Percentiles rank a stretch among this genome's conserved stretches.
phyloP scores from a whole-genome alignment of 2,329 filamentous ascomycete species.

The Tolypocladium ovalisporum region DNA sequence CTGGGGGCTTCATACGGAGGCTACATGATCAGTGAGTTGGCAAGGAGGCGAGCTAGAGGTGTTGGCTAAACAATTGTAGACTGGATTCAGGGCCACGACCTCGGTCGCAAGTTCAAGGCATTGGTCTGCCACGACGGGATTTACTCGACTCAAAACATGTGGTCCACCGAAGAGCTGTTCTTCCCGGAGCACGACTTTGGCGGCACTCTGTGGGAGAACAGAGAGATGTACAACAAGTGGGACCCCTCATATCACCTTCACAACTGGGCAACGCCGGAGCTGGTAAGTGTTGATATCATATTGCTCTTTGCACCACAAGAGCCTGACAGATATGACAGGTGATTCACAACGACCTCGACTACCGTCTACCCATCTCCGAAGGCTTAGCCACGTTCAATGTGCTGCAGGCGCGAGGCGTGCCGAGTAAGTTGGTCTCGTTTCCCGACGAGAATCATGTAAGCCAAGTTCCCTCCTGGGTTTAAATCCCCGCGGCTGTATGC shows the following conservation, averaged over 20 bases:
- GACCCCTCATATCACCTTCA: constrained; percentile 52
- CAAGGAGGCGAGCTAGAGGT: neutral
- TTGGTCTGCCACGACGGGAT: constrained; percentile 84
- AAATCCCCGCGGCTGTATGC: neutral
- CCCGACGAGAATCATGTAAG: constrained; percentile 57
- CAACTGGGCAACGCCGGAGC: constrained; percentile 76
- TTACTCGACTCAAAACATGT: constrained; percentile 59
- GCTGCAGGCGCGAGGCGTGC: constrained; percentile 62
- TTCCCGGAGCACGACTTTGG: constrained; percentile 59
- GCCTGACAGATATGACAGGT: constrained; percentile 19
- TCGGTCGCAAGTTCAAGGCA: constrained; percentile 78
- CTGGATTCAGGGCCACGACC: constrained; percentile 80
- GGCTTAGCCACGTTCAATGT: constrained; percentile 80
- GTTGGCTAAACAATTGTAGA: constrained; percentile 33
- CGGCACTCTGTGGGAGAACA: constrained; percentile 49
- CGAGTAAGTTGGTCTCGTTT: constrained; percentile 71
- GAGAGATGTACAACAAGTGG: constrained; percentile 56
- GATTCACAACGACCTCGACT: constrained; percentile 86
- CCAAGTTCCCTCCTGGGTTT: neutral
- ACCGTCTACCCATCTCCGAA: constrained; percentile 75
- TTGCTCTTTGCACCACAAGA: neutral
- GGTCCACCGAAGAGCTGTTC: constrained; percentile 58
- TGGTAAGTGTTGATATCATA: constrained; percentile 38
- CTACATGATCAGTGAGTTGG: constrained; percentile 56
- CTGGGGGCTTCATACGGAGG: constrained; percentile 67